A percentile compares a stretch with the other conserved stretches of the same genome.
phyloP scores from a whole-genome alignment of 345 rosid species.

The Moringa oleifera region DNA sequence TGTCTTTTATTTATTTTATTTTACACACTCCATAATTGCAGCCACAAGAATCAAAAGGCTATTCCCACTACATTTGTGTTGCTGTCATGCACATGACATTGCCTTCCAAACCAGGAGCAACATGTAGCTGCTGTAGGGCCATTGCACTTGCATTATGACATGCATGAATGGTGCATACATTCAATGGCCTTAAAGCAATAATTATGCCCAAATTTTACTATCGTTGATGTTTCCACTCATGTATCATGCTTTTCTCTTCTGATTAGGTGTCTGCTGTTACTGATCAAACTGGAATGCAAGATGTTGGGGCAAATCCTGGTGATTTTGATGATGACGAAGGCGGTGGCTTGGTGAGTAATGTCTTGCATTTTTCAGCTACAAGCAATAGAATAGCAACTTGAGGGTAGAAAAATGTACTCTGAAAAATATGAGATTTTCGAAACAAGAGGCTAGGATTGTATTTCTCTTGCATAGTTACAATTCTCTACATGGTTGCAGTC shows the following conservation, averaged over 20 bases:
- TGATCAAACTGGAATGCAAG: constrained; percentile 67
- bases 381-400: not conserved
- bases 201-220: not conserved
- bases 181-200: not conserved
- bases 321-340: constrained; percentile 99
- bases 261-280: constrained; percentile 88
- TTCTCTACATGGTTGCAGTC: not conserved
- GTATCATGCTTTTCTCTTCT: constrained; percentile 14
- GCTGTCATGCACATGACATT: too few species aligned
- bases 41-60: too few species aligned
- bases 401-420: too few species aligned
- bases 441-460: too few species aligned
- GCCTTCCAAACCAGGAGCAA: too few species aligned
- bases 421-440: too few species aligned
- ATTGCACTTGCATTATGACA: not conserved
- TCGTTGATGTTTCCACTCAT: constrained; percentile 8
- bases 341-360: constrained; percentile 79
- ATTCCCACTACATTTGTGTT: too few species aligned
- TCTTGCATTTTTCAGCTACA: not conserved
- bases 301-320: constrained; percentile 54
- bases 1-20: not conserved
- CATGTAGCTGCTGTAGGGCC: not conserved
- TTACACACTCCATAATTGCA: not conserved
- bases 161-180: not conserved
- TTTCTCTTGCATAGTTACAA: not conserved